Percentiles rank a stretch among this genome's conserved stretches.
Conservation (phyloP, 1,284 basidiomycete species). For the Trichosporon ovoides region DNA sequence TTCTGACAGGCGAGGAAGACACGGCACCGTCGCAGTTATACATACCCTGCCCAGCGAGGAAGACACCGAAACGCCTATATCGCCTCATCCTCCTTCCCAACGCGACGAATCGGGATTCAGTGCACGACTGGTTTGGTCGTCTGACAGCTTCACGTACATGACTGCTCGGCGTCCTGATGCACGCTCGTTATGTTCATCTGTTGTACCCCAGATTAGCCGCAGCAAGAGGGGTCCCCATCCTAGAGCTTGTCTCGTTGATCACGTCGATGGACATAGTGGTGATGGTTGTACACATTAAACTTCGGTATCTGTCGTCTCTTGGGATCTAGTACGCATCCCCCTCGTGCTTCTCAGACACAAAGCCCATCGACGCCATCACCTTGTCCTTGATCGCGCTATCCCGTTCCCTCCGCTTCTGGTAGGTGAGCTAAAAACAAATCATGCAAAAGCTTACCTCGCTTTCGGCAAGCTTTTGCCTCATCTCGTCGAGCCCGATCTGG, state of each 20-base stretch:
- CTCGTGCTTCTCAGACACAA: conserved; percentile 46
- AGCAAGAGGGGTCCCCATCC: background rate
- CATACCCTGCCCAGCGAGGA: background rate
- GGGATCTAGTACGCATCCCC: conserved; percentile 47
- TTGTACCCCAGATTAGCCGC: background rate
- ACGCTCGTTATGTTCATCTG: background rate
- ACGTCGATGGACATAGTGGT: background rate
- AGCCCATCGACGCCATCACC: conserved; percentile 42
- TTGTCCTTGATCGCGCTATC: conserved; percentile 41
- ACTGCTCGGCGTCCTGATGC: background rate
- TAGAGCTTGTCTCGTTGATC: background rate
- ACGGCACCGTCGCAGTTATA: background rate
- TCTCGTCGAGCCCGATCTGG: conserved; percentile 63
- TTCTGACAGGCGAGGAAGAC: background rate
- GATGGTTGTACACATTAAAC: background rate
- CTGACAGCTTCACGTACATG: background rate
- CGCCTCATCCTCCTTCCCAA: background rate
- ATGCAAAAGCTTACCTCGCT: conserved; percentile 50
- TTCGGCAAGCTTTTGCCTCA: conserved; percentile 66
- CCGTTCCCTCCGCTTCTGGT: conserved; percentile 41
- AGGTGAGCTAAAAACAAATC: conserved; percentile 2
- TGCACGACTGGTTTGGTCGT: no score
- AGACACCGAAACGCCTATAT: background rate
- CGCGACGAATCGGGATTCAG: background rate
- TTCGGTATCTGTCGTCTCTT: background rate